Evolutionary conservation across 441 rosid genomes (phyloP).

Genomic region (Euphorbia neoarborescens): DNA sequence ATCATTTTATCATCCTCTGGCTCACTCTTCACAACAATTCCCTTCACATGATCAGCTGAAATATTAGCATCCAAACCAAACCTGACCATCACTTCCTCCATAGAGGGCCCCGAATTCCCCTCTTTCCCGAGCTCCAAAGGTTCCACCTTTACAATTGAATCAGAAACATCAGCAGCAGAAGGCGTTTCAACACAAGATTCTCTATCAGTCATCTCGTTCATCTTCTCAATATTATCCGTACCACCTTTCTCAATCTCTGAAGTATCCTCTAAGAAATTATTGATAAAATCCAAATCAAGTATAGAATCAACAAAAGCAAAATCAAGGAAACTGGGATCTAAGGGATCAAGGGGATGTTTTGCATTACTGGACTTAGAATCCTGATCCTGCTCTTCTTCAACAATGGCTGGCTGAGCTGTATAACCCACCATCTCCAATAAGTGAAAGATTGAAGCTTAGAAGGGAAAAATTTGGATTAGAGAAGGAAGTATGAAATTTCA

Average conservation of each 20-base stretch:
- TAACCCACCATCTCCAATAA: conserved; percentile 52
- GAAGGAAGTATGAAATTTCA: conserved; percentile 13
- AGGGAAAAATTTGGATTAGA: not conserved
- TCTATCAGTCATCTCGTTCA: conserved; percentile 27
- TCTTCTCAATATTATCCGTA: conserved; percentile 26
- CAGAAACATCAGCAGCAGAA: conserved; percentile 19
- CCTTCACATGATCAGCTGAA: conserved; percentile 5
- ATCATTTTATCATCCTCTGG: conserved; percentile 8
- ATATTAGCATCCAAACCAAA: conserved; percentile 32
- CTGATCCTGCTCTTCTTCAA: conserved; percentile 30
- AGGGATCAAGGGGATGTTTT: conserved; percentile 27
- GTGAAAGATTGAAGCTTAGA: conserved; percentile 9
- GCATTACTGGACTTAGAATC: conserved; percentile 27
- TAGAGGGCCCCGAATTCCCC: conserved; percentile 15
- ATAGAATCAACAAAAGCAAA: conserved; percentile 40
- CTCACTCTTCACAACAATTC: conserved; percentile 19
- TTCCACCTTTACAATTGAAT: conserved; percentile 5
- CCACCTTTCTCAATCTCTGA: conserved; percentile 25
- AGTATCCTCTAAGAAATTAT: conserved; percentile 42
- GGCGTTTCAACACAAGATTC: conserved; percentile 17
- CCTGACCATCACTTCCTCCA: conserved; percentile 46
- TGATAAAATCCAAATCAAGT: conserved; percentile 53
- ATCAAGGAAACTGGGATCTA: conserved; percentile 26
- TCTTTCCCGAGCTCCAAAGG: not conserved
- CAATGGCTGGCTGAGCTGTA: conserved; percentile 28